phyloP scores from a whole-genome alignment of 345 rosid species.

The Gossypium longicalyx region DNA sequence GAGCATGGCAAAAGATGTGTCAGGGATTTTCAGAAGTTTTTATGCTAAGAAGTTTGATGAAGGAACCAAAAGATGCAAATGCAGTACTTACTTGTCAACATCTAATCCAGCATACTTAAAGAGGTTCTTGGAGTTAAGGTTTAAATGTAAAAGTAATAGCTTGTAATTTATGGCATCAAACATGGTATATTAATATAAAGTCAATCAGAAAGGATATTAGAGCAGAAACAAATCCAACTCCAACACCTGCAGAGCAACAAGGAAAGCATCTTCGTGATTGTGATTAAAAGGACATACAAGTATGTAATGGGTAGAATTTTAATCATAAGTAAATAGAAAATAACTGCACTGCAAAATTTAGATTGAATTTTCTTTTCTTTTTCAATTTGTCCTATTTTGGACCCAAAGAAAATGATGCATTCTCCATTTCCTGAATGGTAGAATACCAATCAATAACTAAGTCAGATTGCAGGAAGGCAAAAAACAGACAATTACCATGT shows the following conservation, averaged over 20 bases:
- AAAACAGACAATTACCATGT: not conserved
- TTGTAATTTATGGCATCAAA: slow-evolving; percentile 2
- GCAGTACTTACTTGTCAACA: slow-evolving; percentile 80
- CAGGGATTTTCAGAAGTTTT: not conserved
- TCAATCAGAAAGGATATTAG: slow-evolving; percentile 71
- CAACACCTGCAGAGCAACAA: slow-evolving; percentile 69
- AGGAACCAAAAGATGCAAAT: not conserved
- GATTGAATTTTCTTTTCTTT: no score
- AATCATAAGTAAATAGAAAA: no score
- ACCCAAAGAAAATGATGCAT: no score
- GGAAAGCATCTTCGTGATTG: slow-evolving; percentile 18
- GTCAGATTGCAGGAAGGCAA: not conserved
- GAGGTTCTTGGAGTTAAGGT: slow-evolving; percentile 85
- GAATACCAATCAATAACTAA: not conserved
- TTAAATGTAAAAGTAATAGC: slow-evolving; percentile 27
- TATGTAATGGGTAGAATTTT: not conserved
- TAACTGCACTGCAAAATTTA: no score
- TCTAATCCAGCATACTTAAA: slow-evolving; percentile 98
- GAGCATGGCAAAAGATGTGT: slow-evolving; percentile 8
- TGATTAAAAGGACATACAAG: not conserved
- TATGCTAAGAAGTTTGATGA: slow-evolving; percentile 7
- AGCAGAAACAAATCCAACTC: slow-evolving; percentile 94
- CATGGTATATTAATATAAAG: not conserved
- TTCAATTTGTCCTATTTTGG: no score
- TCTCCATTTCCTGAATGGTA: no score